Evolutionary conservation across 345 rosid genomes (phyloP).

Genomic region (Eucalyptus tenuipes): DNA sequence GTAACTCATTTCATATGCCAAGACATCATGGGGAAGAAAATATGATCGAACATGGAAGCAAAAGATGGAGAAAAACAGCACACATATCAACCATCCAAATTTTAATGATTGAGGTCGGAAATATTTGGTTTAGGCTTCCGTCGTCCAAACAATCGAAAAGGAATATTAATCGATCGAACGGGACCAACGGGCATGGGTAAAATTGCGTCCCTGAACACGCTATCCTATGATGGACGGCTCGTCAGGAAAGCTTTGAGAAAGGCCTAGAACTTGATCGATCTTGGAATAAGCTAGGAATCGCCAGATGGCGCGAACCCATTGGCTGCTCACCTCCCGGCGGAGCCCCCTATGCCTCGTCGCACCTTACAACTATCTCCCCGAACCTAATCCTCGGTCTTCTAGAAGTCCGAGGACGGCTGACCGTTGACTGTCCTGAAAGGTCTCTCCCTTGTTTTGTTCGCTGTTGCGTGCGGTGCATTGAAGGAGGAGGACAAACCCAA

Average conservation of each 20-base stretch:
- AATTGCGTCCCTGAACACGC: background rate
- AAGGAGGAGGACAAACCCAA: background rate
- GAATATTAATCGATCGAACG: background rate
- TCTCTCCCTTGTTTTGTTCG: background rate
- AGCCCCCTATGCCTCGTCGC: background rate
- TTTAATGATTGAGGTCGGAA: background rate
- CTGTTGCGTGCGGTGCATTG: background rate
- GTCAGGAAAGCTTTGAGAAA: background rate
- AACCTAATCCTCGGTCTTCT: background rate
- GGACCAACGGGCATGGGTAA: background rate
- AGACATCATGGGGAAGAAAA: background rate
- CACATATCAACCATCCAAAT: background rate
- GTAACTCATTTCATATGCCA: background rate
- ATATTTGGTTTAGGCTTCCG: background rate
- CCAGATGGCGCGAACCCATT: background rate
- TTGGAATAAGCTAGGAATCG: background rate
- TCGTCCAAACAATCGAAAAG: background rate
- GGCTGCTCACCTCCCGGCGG: background rate
- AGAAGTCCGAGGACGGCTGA: background rate
- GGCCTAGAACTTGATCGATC: background rate
- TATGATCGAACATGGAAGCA: background rate
- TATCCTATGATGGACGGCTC: background rate
- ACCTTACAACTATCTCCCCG: background rate
- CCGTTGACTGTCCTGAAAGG: background rate
- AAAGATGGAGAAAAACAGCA: background rate